Evolutionary conservation across 805 yeast genomes (phyloP).

Genomic region (Wickerhamiella shivajii): DNA sequence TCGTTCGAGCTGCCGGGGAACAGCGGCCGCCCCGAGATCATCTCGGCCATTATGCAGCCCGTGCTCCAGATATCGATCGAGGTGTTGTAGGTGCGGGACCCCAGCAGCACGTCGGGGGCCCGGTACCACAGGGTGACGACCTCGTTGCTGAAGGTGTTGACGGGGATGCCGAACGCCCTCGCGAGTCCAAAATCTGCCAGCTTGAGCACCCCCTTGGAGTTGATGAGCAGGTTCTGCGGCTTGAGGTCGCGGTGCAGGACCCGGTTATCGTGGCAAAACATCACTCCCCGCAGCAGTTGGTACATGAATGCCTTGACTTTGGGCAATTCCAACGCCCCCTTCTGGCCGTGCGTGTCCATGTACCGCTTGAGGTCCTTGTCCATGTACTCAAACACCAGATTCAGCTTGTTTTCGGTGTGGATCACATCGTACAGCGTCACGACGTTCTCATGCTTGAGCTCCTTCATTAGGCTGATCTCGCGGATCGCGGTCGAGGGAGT

Average conservation of each 20-base stretch:
- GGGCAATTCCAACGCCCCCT: conserved; percentile 58
- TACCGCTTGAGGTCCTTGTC: conserved; percentile 87
- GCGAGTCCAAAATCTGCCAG: conserved; percentile 96
- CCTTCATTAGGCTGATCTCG: conserved; percentile 91
- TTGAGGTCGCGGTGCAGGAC: conserved; percentile 77
- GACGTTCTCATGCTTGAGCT: conserved; percentile 81
- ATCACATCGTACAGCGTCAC: conserved; percentile 89
- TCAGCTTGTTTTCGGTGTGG: conserved; percentile 90
- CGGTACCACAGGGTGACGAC: conserved; percentile 97
- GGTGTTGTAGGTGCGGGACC: conserved; percentile 89
- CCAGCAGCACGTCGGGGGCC: conserved; percentile 92
- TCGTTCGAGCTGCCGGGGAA: conserved; percentile 96
- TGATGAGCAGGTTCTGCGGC: conserved; percentile 88
- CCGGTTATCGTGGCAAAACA: conserved; percentile 71
- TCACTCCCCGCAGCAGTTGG: conserved; percentile 79
- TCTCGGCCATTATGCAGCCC: conserved; percentile 94
- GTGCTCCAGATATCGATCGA: conserved; percentile 98
- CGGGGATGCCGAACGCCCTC: conserved; percentile 95
- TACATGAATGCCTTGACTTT: conserved; percentile 84
- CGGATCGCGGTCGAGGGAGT: conserved; percentile 97
- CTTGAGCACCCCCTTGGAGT: conserved; percentile 78
- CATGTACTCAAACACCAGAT: conserved; percentile 84
- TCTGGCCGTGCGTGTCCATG: conserved; percentile 75
- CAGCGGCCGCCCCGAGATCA: conserved; percentile 95
- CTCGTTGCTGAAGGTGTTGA: conserved; percentile 92